phyloP scores from a whole-genome alignment of 2,329 filamentous ascomycete genomes.

The Alternaria novae-zelandiae region DNA sequence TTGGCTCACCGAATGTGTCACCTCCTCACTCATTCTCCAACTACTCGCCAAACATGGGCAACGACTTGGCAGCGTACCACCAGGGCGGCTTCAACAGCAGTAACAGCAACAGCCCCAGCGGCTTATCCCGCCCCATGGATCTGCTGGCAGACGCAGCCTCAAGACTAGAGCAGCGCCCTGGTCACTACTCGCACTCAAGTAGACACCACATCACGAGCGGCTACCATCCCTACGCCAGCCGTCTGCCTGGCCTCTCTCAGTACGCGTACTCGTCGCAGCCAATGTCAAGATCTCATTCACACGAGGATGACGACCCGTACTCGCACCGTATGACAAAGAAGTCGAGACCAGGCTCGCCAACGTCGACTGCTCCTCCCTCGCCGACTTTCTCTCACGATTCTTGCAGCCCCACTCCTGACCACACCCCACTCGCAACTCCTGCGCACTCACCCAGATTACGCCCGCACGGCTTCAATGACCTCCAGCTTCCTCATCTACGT shows the following conservation, averaged over 20 bases:
- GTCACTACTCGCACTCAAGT: conserved; percentile 48
- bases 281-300: conserved; percentile 88
- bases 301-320: conserved; percentile 84
- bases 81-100: conserved; percentile 33
- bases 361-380: conserved; percentile 93
- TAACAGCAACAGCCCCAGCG: conserved; percentile 55
- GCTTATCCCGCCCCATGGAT: conserved; percentile 65
- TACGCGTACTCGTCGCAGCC: conserved; percentile 74
- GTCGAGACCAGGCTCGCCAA: conserved; percentile 90
- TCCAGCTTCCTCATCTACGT: conserved; percentile 87
- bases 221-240: conserved; percentile 60
- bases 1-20: conserved; percentile 93
- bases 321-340: conserved; percentile 79
- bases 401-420: conserved; percentile 91
- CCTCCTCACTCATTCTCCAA: conserved; percentile 84
- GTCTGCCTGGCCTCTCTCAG: conserved; percentile 62
- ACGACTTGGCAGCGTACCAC: conserved; percentile 64
- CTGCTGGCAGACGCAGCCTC: conserved; percentile 73
- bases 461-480: conserved; percentile 71
- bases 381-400: conserved; percentile 97
- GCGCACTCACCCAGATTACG: conserved; percentile 92
- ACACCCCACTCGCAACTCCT: conserved; percentile 97
- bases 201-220: conserved; percentile 51
- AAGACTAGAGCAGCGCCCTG: conserved; percentile 68
- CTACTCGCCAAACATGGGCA: conserved; percentile 64